Percentiles rank a stretch among this genome's conserved stretches.
phyloP scores from a whole-genome alignment of 2,329 filamentous ascomycete species.

The Sphaerulina vaccinii region DNA sequence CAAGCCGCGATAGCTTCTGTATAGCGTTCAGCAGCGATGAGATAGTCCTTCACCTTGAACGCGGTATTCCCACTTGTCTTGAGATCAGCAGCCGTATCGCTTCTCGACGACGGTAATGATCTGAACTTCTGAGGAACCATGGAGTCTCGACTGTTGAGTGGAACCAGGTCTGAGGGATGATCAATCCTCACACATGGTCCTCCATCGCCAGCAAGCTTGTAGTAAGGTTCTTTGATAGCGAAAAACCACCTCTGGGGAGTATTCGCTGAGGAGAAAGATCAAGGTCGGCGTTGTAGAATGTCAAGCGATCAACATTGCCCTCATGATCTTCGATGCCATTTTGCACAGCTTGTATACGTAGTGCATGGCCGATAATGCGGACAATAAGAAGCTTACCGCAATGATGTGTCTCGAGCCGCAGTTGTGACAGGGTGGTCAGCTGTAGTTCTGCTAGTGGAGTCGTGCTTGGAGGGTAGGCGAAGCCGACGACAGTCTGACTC shows the following conservation, averaged over 20 bases:
- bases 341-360: slow-evolving; percentile 4
- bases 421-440: slow-evolving; percentile 19
- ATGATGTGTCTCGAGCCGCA: slow-evolving; percentile 25
- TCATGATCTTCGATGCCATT: slow-evolving; percentile 37
- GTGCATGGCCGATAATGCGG: slow-evolving; percentile 15
- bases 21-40: slow-evolving; percentile 15
- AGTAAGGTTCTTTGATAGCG: slow-evolving; percentile 31
- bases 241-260: slow-evolving; percentile 17
- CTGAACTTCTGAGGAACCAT: background rate
- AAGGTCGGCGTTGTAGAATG: slow-evolving; percentile 19
- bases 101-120: background rate
- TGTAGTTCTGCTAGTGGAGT: slow-evolving; percentile 11
- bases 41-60: slow-evolving; percentile 13
- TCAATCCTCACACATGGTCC: slow-evolving; percentile 25
- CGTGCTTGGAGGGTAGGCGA: slow-evolving; percentile 22
- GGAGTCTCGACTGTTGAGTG: slow-evolving; percentile 5
- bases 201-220: slow-evolving; percentile 15
- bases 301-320: slow-evolving; percentile 37
- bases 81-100: slow-evolving; percentile 13
- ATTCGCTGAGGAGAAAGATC: slow-evolving; percentile 5
- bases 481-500: background rate
- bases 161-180: slow-evolving; percentile 29
- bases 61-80: slow-evolving; percentile 24
- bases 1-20: slow-evolving; percentile 11
- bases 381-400: slow-evolving; percentile 21